Base-by-base conservation (phyloP, 768 basidiomycete genomes). In the Leucosporidium creatinivorum region DNA sequence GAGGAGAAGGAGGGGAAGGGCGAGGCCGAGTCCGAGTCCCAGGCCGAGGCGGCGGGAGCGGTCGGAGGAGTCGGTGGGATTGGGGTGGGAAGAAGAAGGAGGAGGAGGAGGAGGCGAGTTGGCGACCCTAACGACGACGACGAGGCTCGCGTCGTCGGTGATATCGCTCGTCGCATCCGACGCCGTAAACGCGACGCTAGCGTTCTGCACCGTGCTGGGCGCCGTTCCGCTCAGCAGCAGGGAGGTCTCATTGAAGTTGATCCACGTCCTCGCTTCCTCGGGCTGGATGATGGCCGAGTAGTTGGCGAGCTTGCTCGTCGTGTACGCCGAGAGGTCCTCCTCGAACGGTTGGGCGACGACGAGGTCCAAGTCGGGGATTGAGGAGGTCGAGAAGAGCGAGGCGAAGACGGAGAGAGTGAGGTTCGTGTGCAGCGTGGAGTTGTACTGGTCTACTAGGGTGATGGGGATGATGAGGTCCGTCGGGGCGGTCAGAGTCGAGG, bases 341-440 rank as follows among this genome's bases (percentile, higher is more conserved):
- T 50, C 39, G 73, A 75, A 76, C 3, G 26, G 10, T 44, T 67
- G 58, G 30, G 70, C 73, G 19, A 54, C 58, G 28, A 61, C 44
- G 61, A 76, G 69, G 61, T 68, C 61, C 67, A 73, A 50, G n/a
- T 51, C 33, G 0, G 73, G 74, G 15, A 76, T 59, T 1, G 54
- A 19, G 12, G 70, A 39, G 23, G 61, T 19, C 17, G 83, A 79
- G 79, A 96, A 94, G 77, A 84, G 89, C 5, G 90, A 88, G 5
- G 87, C 83, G 13, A 87, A 84, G 26, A 89, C 76, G 31, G 83
- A 83, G 69, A 97, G 74, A 3, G 84, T 80, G 44, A 93, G 80
- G 69, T 81, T 85, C 25, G 87, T 85, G 25, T 81, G 78, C 66
- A 90, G 72, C 0, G 84, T 83, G 77, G 91, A 87, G 74, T 89